Conservation (phyloP, 1,139 yeast genomes). For the Maudiozyma humilis region DNA sequence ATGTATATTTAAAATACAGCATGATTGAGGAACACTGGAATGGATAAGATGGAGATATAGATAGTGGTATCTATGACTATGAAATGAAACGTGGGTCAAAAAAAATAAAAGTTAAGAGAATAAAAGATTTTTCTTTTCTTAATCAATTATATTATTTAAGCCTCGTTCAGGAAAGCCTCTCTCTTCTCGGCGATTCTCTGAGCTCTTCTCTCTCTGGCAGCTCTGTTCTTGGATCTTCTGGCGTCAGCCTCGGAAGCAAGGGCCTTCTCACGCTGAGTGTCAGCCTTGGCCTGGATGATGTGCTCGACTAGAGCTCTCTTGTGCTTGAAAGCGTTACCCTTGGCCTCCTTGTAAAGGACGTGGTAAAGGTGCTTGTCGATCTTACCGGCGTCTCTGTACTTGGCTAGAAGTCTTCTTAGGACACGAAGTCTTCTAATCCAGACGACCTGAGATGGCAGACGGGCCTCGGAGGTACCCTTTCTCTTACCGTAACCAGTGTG, state of each 20-base stretch:
- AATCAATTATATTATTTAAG: conserved; percentile 30
- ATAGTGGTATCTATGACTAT: background rate
- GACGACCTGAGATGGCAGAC: conserved; percentile 96
- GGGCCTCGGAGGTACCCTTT: conserved; percentile 99
- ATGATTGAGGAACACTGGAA: conserved; percentile 4
- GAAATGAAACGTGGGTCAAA: background rate
- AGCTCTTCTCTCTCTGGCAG: conserved; percentile 99
- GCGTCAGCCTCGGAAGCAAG: conserved; percentile 99
- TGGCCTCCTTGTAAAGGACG: conserved; percentile 90
- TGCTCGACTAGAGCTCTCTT: conserved; percentile 99
- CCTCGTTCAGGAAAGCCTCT: conserved; percentile 72
- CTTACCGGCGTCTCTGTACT: conserved; percentile 99
- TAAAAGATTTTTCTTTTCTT: background rate
- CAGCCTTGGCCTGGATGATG: conserved; percentile 99
- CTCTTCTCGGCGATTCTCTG: conserved; percentile 96
- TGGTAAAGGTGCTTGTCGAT: conserved; percentile 99
- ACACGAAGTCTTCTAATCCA: conserved; percentile 99
- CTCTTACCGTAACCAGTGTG: conserved; percentile 99
- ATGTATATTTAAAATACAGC: conserved; percentile 6
- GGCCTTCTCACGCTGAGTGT: conserved; percentile 98
- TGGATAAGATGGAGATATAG: conserved; percentile 5
- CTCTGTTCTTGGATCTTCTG: conserved; percentile 97
- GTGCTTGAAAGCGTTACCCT: conserved; percentile 99
- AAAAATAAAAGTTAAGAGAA: background rate
- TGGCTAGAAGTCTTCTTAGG: conserved; percentile 94